These are phyloP conservation scores for Periconia sp. DNA, from an alignment of 2,329 filamentous ascomycete species.

Conservation along the genomic window DNA sequence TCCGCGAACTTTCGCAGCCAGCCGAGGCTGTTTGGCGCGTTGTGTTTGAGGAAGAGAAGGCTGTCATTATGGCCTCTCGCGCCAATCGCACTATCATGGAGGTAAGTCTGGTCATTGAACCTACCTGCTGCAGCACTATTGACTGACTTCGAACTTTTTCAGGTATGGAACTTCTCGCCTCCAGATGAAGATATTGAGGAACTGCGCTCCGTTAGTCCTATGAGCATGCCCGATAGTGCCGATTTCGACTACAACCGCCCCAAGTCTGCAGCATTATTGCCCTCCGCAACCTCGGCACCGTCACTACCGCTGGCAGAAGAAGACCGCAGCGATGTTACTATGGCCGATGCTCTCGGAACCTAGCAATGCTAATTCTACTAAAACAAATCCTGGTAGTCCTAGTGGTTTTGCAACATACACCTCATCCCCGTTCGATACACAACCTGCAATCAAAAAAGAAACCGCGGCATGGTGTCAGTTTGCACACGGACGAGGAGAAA, in stretches of 20 bases:
- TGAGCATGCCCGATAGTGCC: slow-evolving; percentile 46
- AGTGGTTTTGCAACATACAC: no score
- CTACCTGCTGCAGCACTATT: background rate
- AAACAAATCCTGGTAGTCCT: background rate
- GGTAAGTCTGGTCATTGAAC: slow-evolving; percentile 56
- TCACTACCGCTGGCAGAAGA: slow-evolving; percentile 8
- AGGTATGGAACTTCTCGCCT: slow-evolving; percentile 96
- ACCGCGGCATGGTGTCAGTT: no score
- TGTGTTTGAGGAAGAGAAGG: slow-evolving; percentile 97
- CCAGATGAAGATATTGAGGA: slow-evolving; percentile 57
- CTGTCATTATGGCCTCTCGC: slow-evolving; percentile 89
- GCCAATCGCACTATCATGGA: slow-evolving; percentile 93
- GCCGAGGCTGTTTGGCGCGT: slow-evolving; percentile 97
- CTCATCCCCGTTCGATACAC: no score
- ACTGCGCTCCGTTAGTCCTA: slow-evolving; percentile 44
- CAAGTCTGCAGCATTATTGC: slow-evolving; percentile 32
- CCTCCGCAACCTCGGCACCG: slow-evolving; percentile 18
- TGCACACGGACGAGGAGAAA: no score
- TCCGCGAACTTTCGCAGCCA: slow-evolving; percentile 86
- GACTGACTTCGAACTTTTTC: background rate
- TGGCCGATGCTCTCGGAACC: slow-evolving; percentile 31
- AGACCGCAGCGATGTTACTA: slow-evolving; percentile 30
- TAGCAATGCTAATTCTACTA: slow-evolving; percentile 1
- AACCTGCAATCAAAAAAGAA: no score
- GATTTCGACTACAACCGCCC: slow-evolving; percentile 34